These are phyloP conservation scores for Penicillium sp. DNA, from an alignment of 2,329 filamentous ascomycete species.

Conservation along the genomic window DNA sequence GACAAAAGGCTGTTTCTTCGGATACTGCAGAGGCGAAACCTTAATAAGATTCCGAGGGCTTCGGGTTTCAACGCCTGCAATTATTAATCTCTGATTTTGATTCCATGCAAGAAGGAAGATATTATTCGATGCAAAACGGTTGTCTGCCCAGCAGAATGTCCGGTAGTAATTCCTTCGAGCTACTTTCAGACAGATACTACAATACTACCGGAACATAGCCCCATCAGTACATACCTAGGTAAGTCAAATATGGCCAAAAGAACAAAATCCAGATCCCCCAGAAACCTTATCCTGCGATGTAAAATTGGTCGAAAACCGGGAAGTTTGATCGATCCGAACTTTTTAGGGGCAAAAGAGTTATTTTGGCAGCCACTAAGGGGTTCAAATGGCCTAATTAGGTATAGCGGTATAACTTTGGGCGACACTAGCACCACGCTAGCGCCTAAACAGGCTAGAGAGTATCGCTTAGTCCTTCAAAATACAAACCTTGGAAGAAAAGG, in stretches of 20 bases:
- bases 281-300: too few species aligned
- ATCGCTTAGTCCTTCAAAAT: too few species aligned
- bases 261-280: too few species aligned
- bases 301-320: not conserved
- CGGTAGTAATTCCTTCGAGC: too few species aligned
- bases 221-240: too few species aligned
- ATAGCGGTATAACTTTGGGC: not conserved
- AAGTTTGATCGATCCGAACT: not conserved
- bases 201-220: too few species aligned
- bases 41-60: not conserved
- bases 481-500: not conserved
- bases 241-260: too few species aligned
- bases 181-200: too few species aligned
- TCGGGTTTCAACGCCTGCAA: not conserved
- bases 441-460: not conserved
- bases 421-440: not conserved
- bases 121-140: not conserved
- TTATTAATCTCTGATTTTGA: not conserved
- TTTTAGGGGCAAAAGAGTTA: not conserved
- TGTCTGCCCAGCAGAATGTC: too few species aligned
- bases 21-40: not conserved
- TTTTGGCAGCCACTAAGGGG: not conserved
- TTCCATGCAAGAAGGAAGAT: not conserved
- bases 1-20: slow-evolving; percentile 13
- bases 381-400: not conserved